Percentiles rank a stretch among this genome's conserved stretches.
Conservation (phyloP, 1,284 basidiomycete genomes). For the Tylopilus sp. region DNA sequence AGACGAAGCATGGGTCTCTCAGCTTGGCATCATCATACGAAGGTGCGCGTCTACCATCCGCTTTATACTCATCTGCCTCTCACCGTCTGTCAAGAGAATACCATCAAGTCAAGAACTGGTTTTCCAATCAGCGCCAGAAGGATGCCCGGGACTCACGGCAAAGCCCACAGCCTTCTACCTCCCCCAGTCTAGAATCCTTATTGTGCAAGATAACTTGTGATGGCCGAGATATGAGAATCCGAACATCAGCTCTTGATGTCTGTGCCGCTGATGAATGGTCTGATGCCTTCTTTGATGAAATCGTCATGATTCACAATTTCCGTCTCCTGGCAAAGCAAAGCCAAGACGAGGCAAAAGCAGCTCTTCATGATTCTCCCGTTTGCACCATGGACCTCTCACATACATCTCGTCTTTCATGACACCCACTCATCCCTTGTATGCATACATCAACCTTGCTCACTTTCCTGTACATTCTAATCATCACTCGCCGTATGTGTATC, state of each 20-base stretch:
- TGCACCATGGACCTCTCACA: conserved; percentile 25
- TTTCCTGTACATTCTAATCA: conserved; percentile 37
- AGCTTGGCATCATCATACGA: conserved; percentile 47
- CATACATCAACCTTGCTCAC: conserved; percentile 29
- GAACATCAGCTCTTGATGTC: conserved; percentile 40
- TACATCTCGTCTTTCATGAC: conserved; percentile 23
- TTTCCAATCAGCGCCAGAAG: conserved; percentile 56
- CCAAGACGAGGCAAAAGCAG: conserved; percentile 32
- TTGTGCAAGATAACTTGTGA: conserved; percentile 35
- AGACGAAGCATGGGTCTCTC: conserved; percentile 47
- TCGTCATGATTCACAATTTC: conserved; percentile 53
- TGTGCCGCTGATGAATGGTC: conserved; percentile 46
- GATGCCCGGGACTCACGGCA: conserved; percentile 37
- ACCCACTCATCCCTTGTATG: conserved; percentile 27
- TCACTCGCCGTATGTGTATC: conserved; percentile 32
- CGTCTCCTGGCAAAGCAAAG: conserved; percentile 37
- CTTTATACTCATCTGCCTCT: conserved; percentile 4
- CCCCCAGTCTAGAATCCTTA: conserved; percentile 31
- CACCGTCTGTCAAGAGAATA: conserved; percentile 40
- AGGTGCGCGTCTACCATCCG: conserved; percentile 35
- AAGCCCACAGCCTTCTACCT: conserved; percentile 31
- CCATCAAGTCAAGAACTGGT: conserved; percentile 60
- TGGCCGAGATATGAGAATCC: conserved; percentile 47
- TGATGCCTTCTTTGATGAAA: conserved; percentile 53
- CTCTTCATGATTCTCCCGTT: conserved; percentile 26